Evolutionary conservation across 1,139 yeast species (phyloP).

Genomic region (Meyerozyma sp.): DNA sequence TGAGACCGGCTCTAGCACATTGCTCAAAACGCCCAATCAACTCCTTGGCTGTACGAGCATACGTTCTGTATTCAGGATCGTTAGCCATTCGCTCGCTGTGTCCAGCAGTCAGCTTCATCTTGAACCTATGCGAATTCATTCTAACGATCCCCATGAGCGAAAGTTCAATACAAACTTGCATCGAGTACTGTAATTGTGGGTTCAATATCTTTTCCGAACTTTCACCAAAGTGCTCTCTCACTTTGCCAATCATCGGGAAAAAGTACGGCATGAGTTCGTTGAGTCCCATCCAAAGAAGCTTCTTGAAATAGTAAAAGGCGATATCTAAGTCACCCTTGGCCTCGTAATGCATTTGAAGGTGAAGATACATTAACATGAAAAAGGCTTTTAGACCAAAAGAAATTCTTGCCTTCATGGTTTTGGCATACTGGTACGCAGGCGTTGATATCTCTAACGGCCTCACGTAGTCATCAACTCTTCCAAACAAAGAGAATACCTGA

Average conservation of each 20-base stretch:
- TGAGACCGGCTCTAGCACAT: neutral
- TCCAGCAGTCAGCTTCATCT: neutral
- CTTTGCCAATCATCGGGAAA: conserved; percentile 26
- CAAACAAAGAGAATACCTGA: neutral
- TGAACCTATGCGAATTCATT: neutral
- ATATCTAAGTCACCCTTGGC: conserved; percentile 16
- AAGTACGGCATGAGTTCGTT: conserved; percentile 37
- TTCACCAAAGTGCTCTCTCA: conserved; percentile 11
- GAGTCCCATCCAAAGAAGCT: conserved; percentile 24
- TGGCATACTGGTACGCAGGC: neutral
- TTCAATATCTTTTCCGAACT: neutral
- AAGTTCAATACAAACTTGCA: neutral
- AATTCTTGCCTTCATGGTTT: neutral
- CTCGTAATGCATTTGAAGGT: conserved; percentile 37
- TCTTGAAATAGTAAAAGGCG: conserved; percentile 32
- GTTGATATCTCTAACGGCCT: neutral
- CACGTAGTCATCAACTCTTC: conserved; percentile 1
- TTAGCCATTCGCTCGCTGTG: neutral
- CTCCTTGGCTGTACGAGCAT: neutral
- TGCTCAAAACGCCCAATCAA: neutral
- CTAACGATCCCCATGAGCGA: neutral
- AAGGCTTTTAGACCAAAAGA: conserved; percentile 18
- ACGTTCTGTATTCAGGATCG: conserved; percentile 1
- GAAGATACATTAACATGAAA: conserved; percentile 31
- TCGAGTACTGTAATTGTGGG: neutral